phyloP scores from a whole-genome alignment of 306 rosid genomes.

The Chamaecrista fasciculata region DNA sequence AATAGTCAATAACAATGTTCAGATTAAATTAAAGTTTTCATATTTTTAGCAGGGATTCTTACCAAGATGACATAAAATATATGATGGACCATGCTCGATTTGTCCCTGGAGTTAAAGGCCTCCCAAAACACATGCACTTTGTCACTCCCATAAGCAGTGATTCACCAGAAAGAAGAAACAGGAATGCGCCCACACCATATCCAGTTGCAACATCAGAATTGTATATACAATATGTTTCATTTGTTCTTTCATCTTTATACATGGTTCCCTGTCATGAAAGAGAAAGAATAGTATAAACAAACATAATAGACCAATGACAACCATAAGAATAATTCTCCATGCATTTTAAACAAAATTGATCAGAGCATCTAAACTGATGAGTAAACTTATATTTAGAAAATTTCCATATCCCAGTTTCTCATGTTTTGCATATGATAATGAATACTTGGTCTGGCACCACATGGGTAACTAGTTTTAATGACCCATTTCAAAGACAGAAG shows the following conservation, averaged over 20 bases:
- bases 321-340: not conserved
- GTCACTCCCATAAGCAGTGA: conserved; percentile 70
- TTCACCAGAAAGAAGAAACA: conserved; percentile 65
- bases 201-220: conserved; percentile 90
- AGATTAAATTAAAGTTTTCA: not conserved
- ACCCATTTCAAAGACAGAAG: not conserved
- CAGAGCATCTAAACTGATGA: not conserved
- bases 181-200: conserved; percentile 64
- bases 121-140: conserved; percentile 72
- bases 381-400: not conserved
- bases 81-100: conserved; percentile 90
- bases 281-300: not conserved
- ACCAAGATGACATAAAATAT: conserved; percentile 84
- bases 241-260: conserved; percentile 34
- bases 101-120: conserved; percentile 64
- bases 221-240: conserved; percentile 74
- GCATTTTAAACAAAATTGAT: not conserved
- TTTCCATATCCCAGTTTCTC: too few species aligned
- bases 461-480: not conserved
- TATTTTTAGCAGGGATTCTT: conserved; percentile 23
- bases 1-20: not conserved
- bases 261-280: conserved; percentile 57
- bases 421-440: too few species aligned
- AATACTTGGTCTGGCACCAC: too few species aligned
- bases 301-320: not conserved